Percentiles rank a stretch among this genome's conserved stretches.
Evolutionary conservation across 2,329 filamentous ascomycete genomes (phyloP).

Genomic region (Plectosphaerella sp.): DNA sequence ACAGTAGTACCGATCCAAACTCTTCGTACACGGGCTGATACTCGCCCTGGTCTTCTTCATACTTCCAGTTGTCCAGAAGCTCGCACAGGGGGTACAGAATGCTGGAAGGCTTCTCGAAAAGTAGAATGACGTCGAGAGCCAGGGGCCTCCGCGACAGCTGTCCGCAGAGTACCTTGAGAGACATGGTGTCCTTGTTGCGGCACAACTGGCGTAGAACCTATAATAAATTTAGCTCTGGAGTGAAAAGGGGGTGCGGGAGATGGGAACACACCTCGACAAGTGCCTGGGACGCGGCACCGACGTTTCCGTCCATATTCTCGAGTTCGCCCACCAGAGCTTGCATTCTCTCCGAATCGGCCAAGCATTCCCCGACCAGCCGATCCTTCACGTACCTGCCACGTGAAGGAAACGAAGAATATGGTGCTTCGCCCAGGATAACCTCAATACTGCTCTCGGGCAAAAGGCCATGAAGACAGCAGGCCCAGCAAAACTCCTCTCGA

Average conservation of each 20-base stretch:
- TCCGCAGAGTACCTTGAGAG: conserved; percentile 70
- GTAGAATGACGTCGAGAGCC: conserved; percentile 68
- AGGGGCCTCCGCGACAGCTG: conserved; percentile 69
- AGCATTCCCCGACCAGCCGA: conserved; percentile 71
- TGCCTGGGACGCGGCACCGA: conserved; percentile 77
- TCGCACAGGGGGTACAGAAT: conserved; percentile 71
- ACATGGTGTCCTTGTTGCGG: conserved; percentile 70
- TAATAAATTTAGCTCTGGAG: not conserved
- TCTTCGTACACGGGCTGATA: conserved; percentile 85
- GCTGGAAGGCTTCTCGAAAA: conserved; percentile 67
- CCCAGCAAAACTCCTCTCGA: conserved; percentile 75
- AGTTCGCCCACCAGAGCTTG: conserved; percentile 76
- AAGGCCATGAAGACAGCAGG: conserved; percentile 84
- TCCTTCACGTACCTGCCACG: conserved; percentile 75
- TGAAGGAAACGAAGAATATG: conserved; percentile 72
- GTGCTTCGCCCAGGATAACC: conserved; percentile 76
- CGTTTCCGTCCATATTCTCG: conserved; percentile 88
- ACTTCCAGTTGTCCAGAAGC: conserved; percentile 72
- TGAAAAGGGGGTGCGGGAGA: not conserved
- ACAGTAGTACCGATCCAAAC: conserved; percentile 70
- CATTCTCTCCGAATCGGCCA: conserved; percentile 68
- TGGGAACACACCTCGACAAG: conserved; percentile 57
- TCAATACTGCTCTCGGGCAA: conserved; percentile 75
- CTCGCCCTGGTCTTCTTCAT: conserved; percentile 79
- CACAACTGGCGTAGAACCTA: conserved; percentile 67